Percentiles rank a stretch among this genome's conserved stretches.
phyloP scores from a whole-genome alignment of 257 asterid genomes.

The Gynochthodes officinalis region DNA sequence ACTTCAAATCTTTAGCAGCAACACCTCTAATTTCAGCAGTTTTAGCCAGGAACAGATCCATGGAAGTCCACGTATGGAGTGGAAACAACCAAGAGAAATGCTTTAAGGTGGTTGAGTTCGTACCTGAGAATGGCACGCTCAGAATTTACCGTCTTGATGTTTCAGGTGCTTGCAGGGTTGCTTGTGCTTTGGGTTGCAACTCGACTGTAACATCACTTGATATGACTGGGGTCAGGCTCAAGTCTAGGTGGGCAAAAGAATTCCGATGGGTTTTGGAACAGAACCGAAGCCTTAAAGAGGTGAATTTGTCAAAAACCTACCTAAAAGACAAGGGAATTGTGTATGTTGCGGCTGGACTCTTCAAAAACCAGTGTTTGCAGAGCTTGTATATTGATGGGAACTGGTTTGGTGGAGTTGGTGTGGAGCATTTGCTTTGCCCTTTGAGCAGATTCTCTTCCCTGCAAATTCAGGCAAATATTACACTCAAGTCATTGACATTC shows the following conservation, averaged over 20 bases:
- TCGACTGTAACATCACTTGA: slow-evolving; percentile 67
- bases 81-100: slow-evolving; percentile 28
- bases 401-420: slow-evolving; percentile 56
- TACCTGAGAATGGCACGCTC: slow-evolving; percentile 50
- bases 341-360: slow-evolving; percentile 79
- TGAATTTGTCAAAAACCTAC: slow-evolving; percentile 52
- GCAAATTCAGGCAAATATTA: slow-evolving; percentile 69
- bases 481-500: slow-evolving; percentile 50
- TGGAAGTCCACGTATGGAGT: slow-evolving; percentile 77
- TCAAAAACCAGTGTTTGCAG: slow-evolving; percentile 62
- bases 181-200: slow-evolving; percentile 70
- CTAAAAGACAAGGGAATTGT: slow-evolving; percentile 69
- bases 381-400: slow-evolving; percentile 61
- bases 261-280: slow-evolving; percentile 84
- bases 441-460: slow-evolving; percentile 63
- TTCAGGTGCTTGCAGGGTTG: slow-evolving; percentile 55
- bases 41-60: slow-evolving; percentile 64
- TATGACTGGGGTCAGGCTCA: slow-evolving; percentile 61
- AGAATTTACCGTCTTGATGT: slow-evolving; percentile 44
- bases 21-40: slow-evolving; percentile 76
- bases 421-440: slow-evolving; percentile 88
- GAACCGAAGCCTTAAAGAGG: slow-evolving; percentile 61
- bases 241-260: slow-evolving; percentile 77
- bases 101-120: slow-evolving; percentile 58
- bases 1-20: slow-evolving; percentile 44